These are phyloP conservation scores for Penicillium crystallinum DNA, from an alignment of 495 filamentous ascomycete genomes.

Conservation along the genomic window DNA sequence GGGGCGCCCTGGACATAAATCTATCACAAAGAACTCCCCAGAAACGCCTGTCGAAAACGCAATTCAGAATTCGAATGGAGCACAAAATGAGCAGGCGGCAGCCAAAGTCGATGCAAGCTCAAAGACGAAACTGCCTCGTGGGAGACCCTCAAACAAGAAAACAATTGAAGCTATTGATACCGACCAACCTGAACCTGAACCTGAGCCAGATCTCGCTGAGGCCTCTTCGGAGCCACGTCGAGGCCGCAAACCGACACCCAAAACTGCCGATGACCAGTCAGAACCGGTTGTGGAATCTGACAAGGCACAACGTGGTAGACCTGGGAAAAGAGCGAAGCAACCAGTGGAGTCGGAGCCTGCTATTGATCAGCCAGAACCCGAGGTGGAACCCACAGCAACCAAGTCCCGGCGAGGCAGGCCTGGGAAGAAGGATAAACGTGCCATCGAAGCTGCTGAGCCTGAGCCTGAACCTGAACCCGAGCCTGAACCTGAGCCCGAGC, in stretches of 20 bases:
- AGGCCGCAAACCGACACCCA: conserved; percentile 2
- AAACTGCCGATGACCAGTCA: conserved; percentile 6
- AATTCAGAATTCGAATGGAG: not conserved
- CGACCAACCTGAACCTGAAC: not conserved
- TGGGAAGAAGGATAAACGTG: conserved; percentile 51
- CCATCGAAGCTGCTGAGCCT: conserved; percentile 5
- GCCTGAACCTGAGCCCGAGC: not conserved
- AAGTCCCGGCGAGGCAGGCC: conserved; percentile 37
- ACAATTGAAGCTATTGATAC: not conserved
- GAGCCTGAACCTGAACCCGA: not conserved
- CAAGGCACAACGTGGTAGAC: conserved; percentile 3
- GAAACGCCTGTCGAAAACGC: not conserved
- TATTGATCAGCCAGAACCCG: conserved; percentile 1
- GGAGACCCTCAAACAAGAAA: conserved; percentile 7
- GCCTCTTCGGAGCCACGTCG: conserved; percentile 1
- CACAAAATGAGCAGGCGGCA: not conserved
- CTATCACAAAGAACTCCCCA: not conserved
- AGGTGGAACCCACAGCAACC: not conserved
- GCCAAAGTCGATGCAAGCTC: not conserved
- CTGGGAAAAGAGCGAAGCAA: not conserved
- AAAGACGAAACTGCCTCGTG: conserved; percentile 8
- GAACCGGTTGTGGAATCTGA: conserved; percentile 6
- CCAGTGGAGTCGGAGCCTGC: conserved; percentile 5
- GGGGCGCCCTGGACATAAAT: not conserved
- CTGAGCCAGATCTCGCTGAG: conserved; percentile 2